Conservation (phyloP, 768 basidiomycete species). For the Pleurotus tuoliensis region DNA sequence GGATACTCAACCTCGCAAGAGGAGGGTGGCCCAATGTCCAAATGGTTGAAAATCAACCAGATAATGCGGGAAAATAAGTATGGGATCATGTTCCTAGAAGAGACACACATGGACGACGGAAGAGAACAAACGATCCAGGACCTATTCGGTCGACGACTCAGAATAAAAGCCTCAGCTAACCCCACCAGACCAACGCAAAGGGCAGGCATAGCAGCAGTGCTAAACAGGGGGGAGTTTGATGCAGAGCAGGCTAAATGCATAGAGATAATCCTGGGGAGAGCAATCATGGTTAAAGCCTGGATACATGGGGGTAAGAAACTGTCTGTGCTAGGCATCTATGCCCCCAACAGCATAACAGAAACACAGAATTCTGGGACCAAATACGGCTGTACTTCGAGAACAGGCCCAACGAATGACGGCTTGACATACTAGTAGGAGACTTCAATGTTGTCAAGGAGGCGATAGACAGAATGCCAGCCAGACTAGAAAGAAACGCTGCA, state of each 20-base stretch:
- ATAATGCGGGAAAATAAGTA: constrained; percentile 21
- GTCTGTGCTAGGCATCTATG: constrained; percentile 28
- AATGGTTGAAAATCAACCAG: constrained; percentile 24
- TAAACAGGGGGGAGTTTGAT: constrained; percentile 25
- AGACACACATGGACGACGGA: constrained; percentile 25
- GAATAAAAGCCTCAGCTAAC: constrained; percentile 16
- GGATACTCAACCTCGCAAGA: constrained; percentile 9
- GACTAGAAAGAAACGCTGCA: constrained; percentile 12
- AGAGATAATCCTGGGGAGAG: constrained; percentile 24
- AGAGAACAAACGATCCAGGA: constrained; percentile 2
- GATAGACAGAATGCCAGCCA: constrained; percentile 29
- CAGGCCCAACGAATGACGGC: constrained; percentile 10
- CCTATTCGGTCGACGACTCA: constrained; percentile 8
- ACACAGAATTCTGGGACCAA: constrained; percentile 25
- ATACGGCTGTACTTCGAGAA: constrained; percentile 9
- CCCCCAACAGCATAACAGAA: constrained; percentile 25
- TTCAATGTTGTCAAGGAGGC: constrained; percentile 37
- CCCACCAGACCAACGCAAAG: constrained; percentile 13
- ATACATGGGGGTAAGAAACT: constrained; percentile 18
- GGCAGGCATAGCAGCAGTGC: constrained; percentile 28
- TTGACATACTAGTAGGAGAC: constrained; percentile 35
- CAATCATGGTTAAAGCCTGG: constrained; percentile 11
- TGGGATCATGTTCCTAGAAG: constrained; percentile 24
- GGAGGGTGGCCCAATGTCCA: constrained; percentile 4
- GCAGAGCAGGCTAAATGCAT: constrained; percentile 8